These are phyloP conservation scores for Copromyces sp. DNA, from an alignment of 495 filamentous ascomycete species.

Conservation along the genomic window DNA sequence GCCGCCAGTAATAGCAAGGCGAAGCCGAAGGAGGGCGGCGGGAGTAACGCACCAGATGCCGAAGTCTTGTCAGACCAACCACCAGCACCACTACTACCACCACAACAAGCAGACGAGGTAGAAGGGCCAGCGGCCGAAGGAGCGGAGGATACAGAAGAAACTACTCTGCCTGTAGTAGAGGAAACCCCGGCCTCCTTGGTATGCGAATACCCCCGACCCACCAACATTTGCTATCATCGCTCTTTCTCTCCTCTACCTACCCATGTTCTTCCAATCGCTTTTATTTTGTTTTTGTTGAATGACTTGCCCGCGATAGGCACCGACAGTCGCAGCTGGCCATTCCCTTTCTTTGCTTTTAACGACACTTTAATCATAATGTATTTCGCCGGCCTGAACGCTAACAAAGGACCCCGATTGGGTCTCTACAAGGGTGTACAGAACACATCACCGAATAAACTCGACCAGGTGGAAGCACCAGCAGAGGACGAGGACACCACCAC, in stretches of 20 bases:
- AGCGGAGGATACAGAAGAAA: neutral
- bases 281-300: neutral
- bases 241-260: neutral
- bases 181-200: neutral
- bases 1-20: slow-evolving; percentile 19
- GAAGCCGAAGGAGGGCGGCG: slow-evolving; percentile 1
- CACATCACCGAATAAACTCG: neutral
- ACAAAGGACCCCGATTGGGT: neutral
- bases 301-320: neutral
- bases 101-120: neutral
- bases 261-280: neutral
- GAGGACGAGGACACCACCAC: neutral
- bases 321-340: neutral
- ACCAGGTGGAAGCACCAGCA: neutral
- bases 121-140: neutral
- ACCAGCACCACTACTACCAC: neutral
- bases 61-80: neutral
- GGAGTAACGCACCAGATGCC: neutral
- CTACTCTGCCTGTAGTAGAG: neutral
- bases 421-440: neutral
- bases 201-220: neutral
- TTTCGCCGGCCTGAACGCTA: neutral
- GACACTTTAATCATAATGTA: neutral
- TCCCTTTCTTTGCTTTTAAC: neutral
- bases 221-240: neutral